Base-by-base conservation (phyloP, 352 stramenopile genomes). In the Pythium folliculosum region DNA sequence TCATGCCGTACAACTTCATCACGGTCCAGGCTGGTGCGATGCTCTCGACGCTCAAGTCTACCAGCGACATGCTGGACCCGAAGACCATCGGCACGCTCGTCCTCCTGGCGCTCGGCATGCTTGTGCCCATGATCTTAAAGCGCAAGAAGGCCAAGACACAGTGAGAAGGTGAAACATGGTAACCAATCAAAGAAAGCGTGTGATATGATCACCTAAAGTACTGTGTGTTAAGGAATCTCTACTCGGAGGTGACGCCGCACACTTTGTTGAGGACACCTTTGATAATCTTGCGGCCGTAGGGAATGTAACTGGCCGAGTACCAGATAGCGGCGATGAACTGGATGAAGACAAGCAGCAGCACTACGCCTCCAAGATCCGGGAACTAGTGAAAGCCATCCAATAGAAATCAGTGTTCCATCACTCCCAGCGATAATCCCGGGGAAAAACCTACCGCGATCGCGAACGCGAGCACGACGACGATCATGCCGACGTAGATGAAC, bases 261-360 rank as follows among this genome's bases (percentile, higher is more conserved):
- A 86, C 51, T 48, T 92, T 94, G 23, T 86, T 81, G 60, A 75
- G 79, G 17, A 94, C 81, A 16, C 71, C 62, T 27, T 78, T 77
- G 64, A 95, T 73, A 48, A 94, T 90, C 67, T 93, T 92, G 65
- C 86, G 85, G 59, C 88, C 88, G 67, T 89, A 95, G 19, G 85
- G 88, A 25, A 95, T 82, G 72, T 92, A 95, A 38, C 85, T 95
- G 19, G 84, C 84, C 56, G 86, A 90, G 64, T 95, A 95, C 88
- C 88, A 95, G 22, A 94, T 67, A 40, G 86, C 85, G 13, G 88
- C 82, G 40, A 79, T 23, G 54, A 88, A 89, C 70, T 95, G 88
- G 50, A 94, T 83, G 52, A 94, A 73, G 22, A 88, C 85, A 35
- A 95, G 70, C 27, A 95, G 68, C 35, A 95, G 73, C 65, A 95